A percentile compares a stretch with the other conserved stretches of the same genome.
Conservation (phyloP, 2,329 filamentous ascomycete genomes). For the Raffaelea ambrosiae region DNA sequence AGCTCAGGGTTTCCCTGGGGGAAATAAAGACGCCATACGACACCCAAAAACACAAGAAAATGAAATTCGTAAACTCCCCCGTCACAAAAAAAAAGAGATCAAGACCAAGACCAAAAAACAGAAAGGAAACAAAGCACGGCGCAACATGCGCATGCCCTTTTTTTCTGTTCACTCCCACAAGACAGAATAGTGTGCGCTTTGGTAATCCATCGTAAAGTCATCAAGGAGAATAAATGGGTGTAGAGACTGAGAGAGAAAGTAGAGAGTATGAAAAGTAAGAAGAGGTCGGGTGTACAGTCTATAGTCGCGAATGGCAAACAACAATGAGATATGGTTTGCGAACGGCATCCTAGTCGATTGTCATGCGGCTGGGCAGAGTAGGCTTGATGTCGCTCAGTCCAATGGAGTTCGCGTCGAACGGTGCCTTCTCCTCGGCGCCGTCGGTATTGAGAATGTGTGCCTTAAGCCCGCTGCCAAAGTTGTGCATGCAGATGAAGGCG, state of each 20-base stretch:
- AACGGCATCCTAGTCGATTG: conserved; percentile 40
- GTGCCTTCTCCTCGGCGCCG: conserved; percentile 41
- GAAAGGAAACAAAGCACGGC: neutral
- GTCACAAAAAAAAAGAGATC: neutral
- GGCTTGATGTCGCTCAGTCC: conserved; percentile 49
- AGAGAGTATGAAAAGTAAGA: too few relatives aligned
- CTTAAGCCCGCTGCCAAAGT: conserved; percentile 87
- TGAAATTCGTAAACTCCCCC: neutral
- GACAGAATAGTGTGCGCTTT: too few relatives aligned
- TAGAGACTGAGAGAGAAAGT: too few relatives aligned
- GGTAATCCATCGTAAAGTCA: too few relatives aligned
- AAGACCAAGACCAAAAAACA: too few relatives aligned
- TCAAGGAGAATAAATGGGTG: too few relatives aligned
- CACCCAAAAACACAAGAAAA: neutral
- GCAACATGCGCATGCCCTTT: too few relatives aligned
- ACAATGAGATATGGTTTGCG: neutral
- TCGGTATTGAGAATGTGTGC: conserved; percentile 60
- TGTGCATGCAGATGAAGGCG: conserved; percentile 77
- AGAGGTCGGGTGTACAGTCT: too few relatives aligned
- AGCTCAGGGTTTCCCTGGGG: neutral
- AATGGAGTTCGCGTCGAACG: conserved; percentile 44
- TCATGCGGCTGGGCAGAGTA: conserved; percentile 47
- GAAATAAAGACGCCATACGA: neutral
- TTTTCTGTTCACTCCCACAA: too few relatives aligned
- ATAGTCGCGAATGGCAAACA: neutral